These are phyloP conservation scores for Fusarium sp. DNA, from an alignment of 2,329 filamentous ascomycete genomes.

Conservation along the genomic window DNA sequence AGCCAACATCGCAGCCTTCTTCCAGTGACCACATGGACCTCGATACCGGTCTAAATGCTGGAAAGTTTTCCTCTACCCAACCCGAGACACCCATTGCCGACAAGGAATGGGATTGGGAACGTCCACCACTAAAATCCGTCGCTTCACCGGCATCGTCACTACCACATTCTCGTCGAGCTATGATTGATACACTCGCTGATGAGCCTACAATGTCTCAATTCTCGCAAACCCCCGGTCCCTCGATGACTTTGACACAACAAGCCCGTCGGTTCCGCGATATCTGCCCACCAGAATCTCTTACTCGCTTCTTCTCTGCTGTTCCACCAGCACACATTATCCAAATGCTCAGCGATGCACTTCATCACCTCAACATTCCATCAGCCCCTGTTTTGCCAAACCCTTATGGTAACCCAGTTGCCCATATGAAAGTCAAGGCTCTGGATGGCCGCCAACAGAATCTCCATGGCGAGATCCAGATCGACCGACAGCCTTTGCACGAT, in stretches of 20 bases:
- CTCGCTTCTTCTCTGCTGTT: conserved; percentile 90
- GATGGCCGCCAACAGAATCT: conserved; percentile 79
- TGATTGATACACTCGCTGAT: conserved; percentile 76
- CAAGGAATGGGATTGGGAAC: conserved; percentile 87
- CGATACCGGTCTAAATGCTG: conserved; percentile 61
- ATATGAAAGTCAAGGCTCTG: conserved; percentile 78
- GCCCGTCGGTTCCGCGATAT: conserved; percentile 92
- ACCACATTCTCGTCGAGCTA: conserved; percentile 52
- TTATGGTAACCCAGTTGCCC: conserved; percentile 67
- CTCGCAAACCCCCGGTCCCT: conserved; percentile 79
- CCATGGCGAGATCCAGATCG: conserved; percentile 79
- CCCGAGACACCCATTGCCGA: conserved; percentile 82
- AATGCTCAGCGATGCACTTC: conserved; percentile 82
- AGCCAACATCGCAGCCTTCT: conserved; percentile 62
- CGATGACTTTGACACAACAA: conserved; percentile 86
- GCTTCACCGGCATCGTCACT: conserved; percentile 54
- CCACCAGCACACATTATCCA: conserved; percentile 80
- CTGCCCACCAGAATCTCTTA: conserved; percentile 85
- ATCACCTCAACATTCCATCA: conserved; percentile 84
- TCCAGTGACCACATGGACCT: conserved; percentile 74
- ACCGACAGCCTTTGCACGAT: conserved; percentile 69
- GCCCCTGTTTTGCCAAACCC: conserved; percentile 60
- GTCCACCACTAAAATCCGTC: conserved; percentile 69
- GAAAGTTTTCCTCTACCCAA: conserved; percentile 80
- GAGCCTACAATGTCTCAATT: conserved; percentile 92